Evolutionary conservation across 1,139 yeast species (phyloP), one percentile per base, ranked within the genome.

Genomic region (Scheffersomyces segobiensis): DNA sequence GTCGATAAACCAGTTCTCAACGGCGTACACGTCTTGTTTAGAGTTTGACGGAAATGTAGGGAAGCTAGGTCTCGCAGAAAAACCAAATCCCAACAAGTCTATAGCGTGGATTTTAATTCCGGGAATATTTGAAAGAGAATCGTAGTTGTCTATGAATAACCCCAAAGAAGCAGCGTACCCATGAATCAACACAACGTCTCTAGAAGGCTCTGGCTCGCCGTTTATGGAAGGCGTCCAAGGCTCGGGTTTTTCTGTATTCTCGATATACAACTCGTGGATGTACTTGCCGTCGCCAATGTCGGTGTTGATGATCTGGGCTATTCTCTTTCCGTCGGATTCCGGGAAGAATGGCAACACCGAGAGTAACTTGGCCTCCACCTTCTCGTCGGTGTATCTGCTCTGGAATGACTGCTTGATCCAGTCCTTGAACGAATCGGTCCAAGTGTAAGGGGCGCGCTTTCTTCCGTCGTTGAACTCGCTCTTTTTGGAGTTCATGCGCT

Each of bases 1-100:
- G 64, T 91, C 96, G 47, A 89, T 79, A 65, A 92, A 93, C 81
- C 91, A 88, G 62, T 85, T 81, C 69, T 92, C 97, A 17, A 88
- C 85, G 62, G 82, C 80, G 20, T 70, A 62, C 3, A 70, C 59
- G 20, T 60, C 72, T 50, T 76, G 75, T 52, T 73, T 71, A n/a
- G 81, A 70, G 6, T 65, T 61, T 21, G 67, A 55, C 0, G 71
- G 64, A 26, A 75, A 71, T 7, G 68, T 62, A 8, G 84, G 84
- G 61, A 76, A 81, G 20, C 65, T 63, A 0, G 83, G 82, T 59
- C 85, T 67, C 4, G 82, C 69, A 39, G 80, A 74, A 55, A 80
- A 71, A 6, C 85, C 85, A 65, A 80, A 80, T 2, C 85, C 85
- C 4, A 74, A 68, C 59, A 80, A 67, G 61, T 80, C 84, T 51